These are phyloP conservation scores for Colletotrichum sp. DNA, from an alignment of 2,329 filamentous ascomycete genomes.

Conservation along the genomic window DNA sequence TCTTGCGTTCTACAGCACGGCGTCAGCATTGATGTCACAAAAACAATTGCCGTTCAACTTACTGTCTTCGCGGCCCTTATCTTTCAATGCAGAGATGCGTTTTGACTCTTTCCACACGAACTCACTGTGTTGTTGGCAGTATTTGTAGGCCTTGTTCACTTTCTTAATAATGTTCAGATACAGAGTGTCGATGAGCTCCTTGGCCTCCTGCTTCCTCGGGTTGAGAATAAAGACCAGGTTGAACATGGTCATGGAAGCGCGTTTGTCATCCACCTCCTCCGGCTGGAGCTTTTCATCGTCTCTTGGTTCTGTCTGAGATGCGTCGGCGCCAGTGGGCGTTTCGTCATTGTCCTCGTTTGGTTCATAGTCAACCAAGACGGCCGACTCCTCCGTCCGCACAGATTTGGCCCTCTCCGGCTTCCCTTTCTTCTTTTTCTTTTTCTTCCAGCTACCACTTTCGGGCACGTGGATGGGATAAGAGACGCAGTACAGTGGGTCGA, in stretches of 20 bases:
- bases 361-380: slow-evolving; percentile 26
- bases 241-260: slow-evolving; percentile 90
- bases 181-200: slow-evolving; percentile 74
- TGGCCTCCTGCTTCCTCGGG: slow-evolving; percentile 78
- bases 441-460: slow-evolving; percentile 79
- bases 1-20: slow-evolving; percentile 52
- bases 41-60: slow-evolving; percentile 27
- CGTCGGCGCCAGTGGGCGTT: slow-evolving; percentile 32
- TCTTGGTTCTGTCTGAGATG: slow-evolving; percentile 24
- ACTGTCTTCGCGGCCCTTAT: slow-evolving; percentile 77
- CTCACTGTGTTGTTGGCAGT: slow-evolving; percentile 86
- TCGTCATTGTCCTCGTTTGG: slow-evolving; percentile 28
- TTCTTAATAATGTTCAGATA: slow-evolving; percentile 92
- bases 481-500: slow-evolving; percentile 81
- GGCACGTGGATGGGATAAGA: slow-evolving; percentile 85
- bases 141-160: slow-evolving; percentile 89
- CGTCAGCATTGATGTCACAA: slow-evolving; percentile 12
- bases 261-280: slow-evolving; percentile 65
- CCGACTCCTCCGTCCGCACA: slow-evolving; percentile 30
- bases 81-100: slow-evolving; percentile 79
- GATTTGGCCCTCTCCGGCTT: slow-evolving; percentile 30
- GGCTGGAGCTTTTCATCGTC: slow-evolving; percentile 36
- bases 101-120: slow-evolving; percentile 94
- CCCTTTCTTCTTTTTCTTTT: slow-evolving; percentile 58
- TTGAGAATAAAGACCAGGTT: slow-evolving; percentile 93